Percentiles rank a stretch among this genome's conserved stretches.
Evolutionary conservation across 371 early-diverging fungal genomes (phyloP).

Genomic region (Parasitella parasitica): DNA sequence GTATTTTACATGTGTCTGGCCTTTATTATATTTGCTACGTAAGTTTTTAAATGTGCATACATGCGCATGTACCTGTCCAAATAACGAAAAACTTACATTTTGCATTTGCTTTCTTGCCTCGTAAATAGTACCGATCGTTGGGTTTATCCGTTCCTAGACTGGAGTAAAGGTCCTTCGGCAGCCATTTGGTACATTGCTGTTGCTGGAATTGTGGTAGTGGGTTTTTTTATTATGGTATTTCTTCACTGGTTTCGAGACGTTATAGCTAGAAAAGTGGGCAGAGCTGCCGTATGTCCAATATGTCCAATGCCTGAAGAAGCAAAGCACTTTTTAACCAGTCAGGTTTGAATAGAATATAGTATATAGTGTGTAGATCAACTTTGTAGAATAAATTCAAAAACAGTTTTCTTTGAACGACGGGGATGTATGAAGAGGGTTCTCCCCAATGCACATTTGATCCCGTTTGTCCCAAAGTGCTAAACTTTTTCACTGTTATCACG

Average conservation of each 20-base stretch:
- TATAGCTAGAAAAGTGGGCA: constrained; percentile 23
- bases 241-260: constrained; percentile 44
- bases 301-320: background rate
- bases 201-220: constrained; percentile 30
- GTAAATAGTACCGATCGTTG: constrained; percentile 37
- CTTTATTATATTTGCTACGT: constrained; percentile 44
- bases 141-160: constrained; percentile 58
- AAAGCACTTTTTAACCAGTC: background rate
- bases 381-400: too few species aligned
- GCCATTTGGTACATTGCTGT: constrained; percentile 47
- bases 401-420: too few species aligned
- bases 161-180: constrained; percentile 44
- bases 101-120: too few species aligned
- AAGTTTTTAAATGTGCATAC: constrained; percentile 5
- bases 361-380: too few species aligned
- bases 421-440: too few species aligned
- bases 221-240: constrained; percentile 39
- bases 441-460: too few species aligned
- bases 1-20: constrained; percentile 52
- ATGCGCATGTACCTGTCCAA: background rate
- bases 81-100: too few species aligned
- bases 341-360: too few species aligned
- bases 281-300: background rate
- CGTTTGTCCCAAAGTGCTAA: too few species aligned
- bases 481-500: too few species aligned